Evolutionary conservation across 495 filamentous ascomycete species (phyloP), one percentile per base, ranked within the genome.

Genomic region (Xylaria scruposa): DNA sequence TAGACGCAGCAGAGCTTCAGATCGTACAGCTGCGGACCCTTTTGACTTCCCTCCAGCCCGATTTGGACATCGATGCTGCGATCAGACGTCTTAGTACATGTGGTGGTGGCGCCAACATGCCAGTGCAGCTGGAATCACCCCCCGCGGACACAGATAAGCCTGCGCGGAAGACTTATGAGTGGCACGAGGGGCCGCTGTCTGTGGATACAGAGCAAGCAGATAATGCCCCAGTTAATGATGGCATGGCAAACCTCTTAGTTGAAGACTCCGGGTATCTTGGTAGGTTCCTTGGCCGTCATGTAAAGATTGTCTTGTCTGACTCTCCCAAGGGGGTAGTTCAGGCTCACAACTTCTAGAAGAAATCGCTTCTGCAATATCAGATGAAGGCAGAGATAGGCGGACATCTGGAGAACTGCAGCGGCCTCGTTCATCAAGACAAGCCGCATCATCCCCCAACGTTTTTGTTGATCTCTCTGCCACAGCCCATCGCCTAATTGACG

Each of bases 401-500:
- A 38, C 33, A 2, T 38, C 58, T 40, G 15, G 38, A 33, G 33
- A 40, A 17, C 33, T 60, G 9, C 31, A 60, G 58, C 58, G 58
- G 31, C 58, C 58, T n/a, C 17, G 58, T 36, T 38, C 58, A 10
- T 58, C 54, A 26, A 38, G 8, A 19, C 31, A 36, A n/a, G 29
- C 33, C 8, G 58, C 38, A 38, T 33, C 58, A 60, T 40, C 33
- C 8, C 15, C 33, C 33, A 19, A 40, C 33, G n/a, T 38, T 1
- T 19, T 10, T 21, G 17, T 21, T 36, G 58, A 60, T 31, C 58
- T 60, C 15, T 29, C 82, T 82, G 60, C 71, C 33, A 67, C 70
- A 29, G 59, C 65, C 49, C 38, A 85, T 70, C 79, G 81, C 3
- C 82, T 88, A 49, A 86, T 88, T 67, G 85, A 88, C 70, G 82